Evolutionary conservation across 75 land plant species (phyloP).

Genomic region (Selaginella tamariscina): DNA sequence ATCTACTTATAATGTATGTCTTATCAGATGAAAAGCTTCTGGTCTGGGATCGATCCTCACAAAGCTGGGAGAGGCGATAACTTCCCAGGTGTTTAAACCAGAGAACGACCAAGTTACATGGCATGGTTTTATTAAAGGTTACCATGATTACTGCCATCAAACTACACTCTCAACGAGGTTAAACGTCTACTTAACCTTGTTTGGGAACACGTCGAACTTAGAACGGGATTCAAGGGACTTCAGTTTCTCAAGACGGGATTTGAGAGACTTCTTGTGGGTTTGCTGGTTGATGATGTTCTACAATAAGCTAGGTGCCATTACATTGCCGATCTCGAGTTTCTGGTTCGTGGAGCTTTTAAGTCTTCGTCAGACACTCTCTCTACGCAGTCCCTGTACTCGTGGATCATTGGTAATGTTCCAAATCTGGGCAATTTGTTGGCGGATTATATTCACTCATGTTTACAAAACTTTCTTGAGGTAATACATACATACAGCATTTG

Average conservation of each 20-base stretch:
- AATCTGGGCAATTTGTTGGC: slow-evolving; percentile 18
- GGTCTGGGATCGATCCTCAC: neutral
- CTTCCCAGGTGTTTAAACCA: neutral
- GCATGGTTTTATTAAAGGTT: neutral
- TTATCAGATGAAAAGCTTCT: no score
- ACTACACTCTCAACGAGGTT: neutral
- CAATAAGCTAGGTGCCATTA: slow-evolving; percentile 14
- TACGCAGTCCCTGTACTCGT: slow-evolving; percentile 22
- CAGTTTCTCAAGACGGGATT: neutral
- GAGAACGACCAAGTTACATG: neutral
- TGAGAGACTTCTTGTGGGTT: slow-evolving; percentile 26
- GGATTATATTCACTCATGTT: slow-evolving; percentile 15
- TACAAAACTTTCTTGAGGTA: neutral
- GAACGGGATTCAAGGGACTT: neutral
- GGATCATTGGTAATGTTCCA: slow-evolving; percentile 24
- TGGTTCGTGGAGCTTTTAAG: slow-evolving; percentile 15
- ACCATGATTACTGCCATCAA: neutral
- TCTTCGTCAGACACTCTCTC: slow-evolving; percentile 15
- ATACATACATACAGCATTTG: slow-evolving; percentile 4
- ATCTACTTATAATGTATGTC: no score
- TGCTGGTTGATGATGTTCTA: slow-evolving; percentile 27
- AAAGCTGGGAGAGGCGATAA: neutral
- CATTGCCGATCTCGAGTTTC: slow-evolving; percentile 20
- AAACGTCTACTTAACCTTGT: neutral
- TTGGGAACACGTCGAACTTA: neutral